phyloP scores from a whole-genome alignment of 306 rosid genomes.

The Sesbania bispinosa region DNA sequence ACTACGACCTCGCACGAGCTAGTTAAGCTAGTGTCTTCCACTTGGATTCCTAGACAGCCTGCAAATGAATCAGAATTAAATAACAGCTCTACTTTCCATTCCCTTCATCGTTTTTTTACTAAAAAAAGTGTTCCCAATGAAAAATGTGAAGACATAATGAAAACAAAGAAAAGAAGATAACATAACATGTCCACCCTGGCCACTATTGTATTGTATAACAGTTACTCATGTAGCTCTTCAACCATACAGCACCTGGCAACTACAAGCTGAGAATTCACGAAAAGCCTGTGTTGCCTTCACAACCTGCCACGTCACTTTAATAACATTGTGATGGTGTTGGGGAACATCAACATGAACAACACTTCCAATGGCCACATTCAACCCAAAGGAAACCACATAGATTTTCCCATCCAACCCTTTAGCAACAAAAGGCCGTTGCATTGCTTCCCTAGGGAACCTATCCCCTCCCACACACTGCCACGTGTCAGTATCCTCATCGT shows the following conservation, averaged over 20 bases:
- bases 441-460: slow-evolving; percentile 42
- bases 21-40: too few species aligned
- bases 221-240: background rate
- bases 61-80: background rate
- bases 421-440: slow-evolving; percentile 50
- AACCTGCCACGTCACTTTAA: slow-evolving; percentile 48
- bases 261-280: slow-evolving; percentile 34
- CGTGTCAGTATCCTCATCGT: slow-evolving; percentile 41
- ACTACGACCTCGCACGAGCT: too few species aligned
- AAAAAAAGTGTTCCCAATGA: too few species aligned
- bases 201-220: background rate
- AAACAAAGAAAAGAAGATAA: background rate
- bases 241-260: slow-evolving; percentile 53
- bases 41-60: background rate
- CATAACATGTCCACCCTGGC: slow-evolving; percentile 22
- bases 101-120: background rate
- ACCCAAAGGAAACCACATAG: slow-evolving; percentile 47
- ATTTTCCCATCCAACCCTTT: slow-evolving; percentile 45
- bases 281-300: slow-evolving; percentile 41
- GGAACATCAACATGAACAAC: slow-evolving; percentile 9
- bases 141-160: background rate
- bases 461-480: slow-evolving; percentile 61
- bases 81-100: background rate
- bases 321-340: background rate
- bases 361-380: slow-evolving; percentile 55